Evolutionary conservation across 805 yeast genomes (phyloP).

Genomic region (Starmerella kuoi): DNA sequence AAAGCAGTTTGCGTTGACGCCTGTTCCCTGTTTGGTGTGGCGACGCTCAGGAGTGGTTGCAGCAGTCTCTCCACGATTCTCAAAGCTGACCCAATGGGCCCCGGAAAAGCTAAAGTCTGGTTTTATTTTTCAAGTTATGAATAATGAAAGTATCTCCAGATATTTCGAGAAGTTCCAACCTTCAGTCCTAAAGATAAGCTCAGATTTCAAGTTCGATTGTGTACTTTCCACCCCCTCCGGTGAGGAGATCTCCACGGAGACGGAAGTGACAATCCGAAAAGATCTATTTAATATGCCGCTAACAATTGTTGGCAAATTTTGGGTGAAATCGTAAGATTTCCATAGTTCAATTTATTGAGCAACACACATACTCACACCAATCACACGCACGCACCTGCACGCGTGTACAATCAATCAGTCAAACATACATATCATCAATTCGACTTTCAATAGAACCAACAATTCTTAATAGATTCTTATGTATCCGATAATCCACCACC

Average conservation of each 20-base stretch:
- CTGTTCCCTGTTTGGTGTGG: conserved; percentile 94
- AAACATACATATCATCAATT: too few species aligned
- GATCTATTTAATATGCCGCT: conserved; percentile 95
- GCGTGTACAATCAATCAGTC: too few species aligned
- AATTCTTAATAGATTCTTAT: too few species aligned
- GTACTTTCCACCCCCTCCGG: conserved; percentile 43
- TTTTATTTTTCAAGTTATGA: conserved; percentile 55
- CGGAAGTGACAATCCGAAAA: conserved; percentile 86
- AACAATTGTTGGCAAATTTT: conserved; percentile 89
- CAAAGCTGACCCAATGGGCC: conserved; percentile 83
- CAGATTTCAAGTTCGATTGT: conserved; percentile 81
- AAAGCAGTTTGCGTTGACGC: conserved; percentile 67
- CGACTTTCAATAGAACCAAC: too few species aligned
- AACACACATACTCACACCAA: too few species aligned
- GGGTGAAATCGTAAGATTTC: conserved; percentile 25
- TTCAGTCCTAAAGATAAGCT: conserved; percentile 83
- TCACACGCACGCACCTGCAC: too few species aligned
- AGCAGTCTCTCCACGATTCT: conserved; percentile 88
- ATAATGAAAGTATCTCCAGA: conserved; percentile 73
- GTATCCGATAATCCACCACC: too few species aligned
- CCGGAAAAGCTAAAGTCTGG: conserved; percentile 45
- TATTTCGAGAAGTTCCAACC: conserved; percentile 76
- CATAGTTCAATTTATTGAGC: too few species aligned
- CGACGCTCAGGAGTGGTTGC: conserved; percentile 91
- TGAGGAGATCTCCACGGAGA: conserved; percentile 49